Evolutionary conservation across 345 rosid species (phyloP).

Genomic region (Anastatica hierochuntica): DNA sequence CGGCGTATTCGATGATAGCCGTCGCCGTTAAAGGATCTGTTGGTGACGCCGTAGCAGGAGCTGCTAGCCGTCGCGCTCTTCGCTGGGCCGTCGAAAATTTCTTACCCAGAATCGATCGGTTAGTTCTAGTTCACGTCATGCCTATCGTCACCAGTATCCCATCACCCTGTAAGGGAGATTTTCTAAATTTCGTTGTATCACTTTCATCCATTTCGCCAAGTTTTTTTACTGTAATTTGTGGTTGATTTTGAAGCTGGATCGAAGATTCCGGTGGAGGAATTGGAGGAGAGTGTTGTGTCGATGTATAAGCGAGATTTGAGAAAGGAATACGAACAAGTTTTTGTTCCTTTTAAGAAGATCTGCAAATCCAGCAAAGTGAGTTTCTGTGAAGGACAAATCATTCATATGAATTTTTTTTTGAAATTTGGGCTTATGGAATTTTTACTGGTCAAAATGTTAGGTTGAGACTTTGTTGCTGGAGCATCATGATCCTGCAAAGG

Average conservation of each 20-base stretch:
- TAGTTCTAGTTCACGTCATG: conserved; percentile 68
- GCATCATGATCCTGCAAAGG: conserved; percentile 55
- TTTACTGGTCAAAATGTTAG: conserved; percentile 26
- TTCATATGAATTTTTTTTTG: neutral
- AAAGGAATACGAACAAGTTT: conserved; percentile 34
- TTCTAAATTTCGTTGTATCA: neutral
- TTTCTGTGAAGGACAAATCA: neutral
- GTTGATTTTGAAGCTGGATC: conserved; percentile 37
- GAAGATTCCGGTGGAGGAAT: conserved; percentile 45
- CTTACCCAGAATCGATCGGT: conserved; percentile 36
- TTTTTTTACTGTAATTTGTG: neutral
- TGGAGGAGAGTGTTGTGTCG: conserved; percentile 59
- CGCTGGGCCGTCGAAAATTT: conserved; percentile 66
- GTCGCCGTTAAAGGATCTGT: conserved; percentile 58
- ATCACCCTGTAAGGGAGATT: conserved; percentile 55
- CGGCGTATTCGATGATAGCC: conserved; percentile 28
- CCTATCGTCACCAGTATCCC: conserved; percentile 52
- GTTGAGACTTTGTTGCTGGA: conserved; percentile 65
- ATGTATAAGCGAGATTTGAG: conserved; percentile 55
- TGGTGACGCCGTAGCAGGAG: conserved; percentile 36
- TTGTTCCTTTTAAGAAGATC: conserved; percentile 43
- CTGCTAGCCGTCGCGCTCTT: conserved; percentile 66
- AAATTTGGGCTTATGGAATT: neutral
- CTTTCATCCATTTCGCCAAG: neutral
- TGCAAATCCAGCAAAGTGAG: conserved; percentile 37